Base-by-base conservation (phyloP, 1,284 basidiomycete species). In the Cryptococcus sp. region DNA sequence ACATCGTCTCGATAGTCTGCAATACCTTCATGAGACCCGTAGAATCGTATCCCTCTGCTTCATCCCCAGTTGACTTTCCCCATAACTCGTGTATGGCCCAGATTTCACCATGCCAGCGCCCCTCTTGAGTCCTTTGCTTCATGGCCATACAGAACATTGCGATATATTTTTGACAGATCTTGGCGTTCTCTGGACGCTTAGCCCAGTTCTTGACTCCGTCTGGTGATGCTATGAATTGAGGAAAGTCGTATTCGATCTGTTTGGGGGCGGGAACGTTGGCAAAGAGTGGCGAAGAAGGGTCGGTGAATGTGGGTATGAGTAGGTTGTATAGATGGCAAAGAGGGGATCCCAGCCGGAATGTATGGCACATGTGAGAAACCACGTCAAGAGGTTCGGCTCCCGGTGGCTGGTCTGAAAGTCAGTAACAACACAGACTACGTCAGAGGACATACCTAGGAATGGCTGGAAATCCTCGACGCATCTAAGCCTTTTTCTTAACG, bases 251-350 rank as follows among this genome's bases (percentile, higher is more conserved):
- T 16, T 59, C 55, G 46, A 76, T 67, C 1, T 56, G 59, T 21
- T 58, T 39, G 0, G 72, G 71, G 7, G 58, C 57, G 16, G 75
- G 70, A 39, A 82, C 79, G 55, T 80, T 79, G 53, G 83, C 63
- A 44, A 64, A 81, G 7, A 81, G 72, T 49, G 80, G 75, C 52
- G 77, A 70, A 16, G 66, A 57, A 42, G 83, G 81, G 56, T 80
- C 79, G 53, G 82, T 51, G 52, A 76, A 81, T 10, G 80, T 72
- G 52, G 81, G 78, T 25, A 87, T 87, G 53, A 94, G 84, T 67
- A 87, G 84, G 77, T 98, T 96, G 81, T 89, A 94, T 63, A 98
- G 85, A 77, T 87, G 92, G 78, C 91, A 94, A 57, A 98, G 86
- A 34, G 93, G 87, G 31, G 90, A 86, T 56, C 96, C 94, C 41